Base-by-base conservation (phyloP, 306 rosid genomes). In the Dryas drummondii region DNA sequence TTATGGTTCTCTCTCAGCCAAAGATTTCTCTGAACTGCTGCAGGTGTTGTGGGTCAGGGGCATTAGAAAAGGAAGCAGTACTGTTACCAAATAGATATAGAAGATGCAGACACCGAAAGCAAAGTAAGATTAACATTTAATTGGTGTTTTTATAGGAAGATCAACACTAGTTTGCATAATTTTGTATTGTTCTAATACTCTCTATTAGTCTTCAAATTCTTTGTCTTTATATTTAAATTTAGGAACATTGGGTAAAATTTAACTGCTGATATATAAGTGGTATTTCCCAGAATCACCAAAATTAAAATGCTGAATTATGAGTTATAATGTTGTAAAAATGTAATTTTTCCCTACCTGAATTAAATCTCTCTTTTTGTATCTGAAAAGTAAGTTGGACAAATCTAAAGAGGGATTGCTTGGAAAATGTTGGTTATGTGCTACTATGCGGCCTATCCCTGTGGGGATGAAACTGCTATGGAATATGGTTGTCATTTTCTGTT, bases 31-130 rank as follows among this genome's bases (percentile, higher is more conserved):
- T 69, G 80, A 79, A 76, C 73, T 77, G 57, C 65, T 84, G 81
- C 90, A 85, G 88, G 85, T 84, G 44, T 70, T 71, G 91, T 87
- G 88, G 91, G 93, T 81, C 90, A 85, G 86, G 76, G 76, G 83
- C 75, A 78, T 74, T 82, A 65, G 80, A 74, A 67, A 37, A 66
- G 76, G 77, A 80, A 19, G 5, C 64, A 71, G 75, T 32, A 14
- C 27, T 52, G 50, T 54, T 9, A 17, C 27, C 62, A 4, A 71
- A 14, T 49, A 51, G 6, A 68, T 55, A 78, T 55, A 56, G 80
- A 86, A 65, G 66, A 93, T 91, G 98, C 97, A 93, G 93, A 87
- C 90, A 40, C 91, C 92, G 26, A 89, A 91, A 85, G 75, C 87
- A 75, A 93, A 91, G 98, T 93, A 86, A 83, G 88, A 62, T 76